Evolutionary conservation across 768 basidiomycete genomes (phyloP).

Genomic region (Auriscalpium microsporum): DNA sequence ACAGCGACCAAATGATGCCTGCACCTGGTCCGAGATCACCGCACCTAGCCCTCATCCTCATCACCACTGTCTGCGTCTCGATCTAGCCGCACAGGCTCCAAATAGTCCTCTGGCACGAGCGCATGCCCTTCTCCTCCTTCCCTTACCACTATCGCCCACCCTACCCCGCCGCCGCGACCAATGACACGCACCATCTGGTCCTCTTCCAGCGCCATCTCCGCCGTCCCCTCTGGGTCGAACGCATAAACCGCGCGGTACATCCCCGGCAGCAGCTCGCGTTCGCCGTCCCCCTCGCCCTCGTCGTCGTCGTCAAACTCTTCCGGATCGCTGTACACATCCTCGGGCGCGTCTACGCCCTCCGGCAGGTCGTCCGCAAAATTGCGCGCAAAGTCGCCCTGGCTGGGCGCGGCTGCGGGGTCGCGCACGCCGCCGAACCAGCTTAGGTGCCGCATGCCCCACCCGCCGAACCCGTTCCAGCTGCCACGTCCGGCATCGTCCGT

Average conservation of each 20-base stretch:
- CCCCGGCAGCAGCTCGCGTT: conserved; percentile 46
- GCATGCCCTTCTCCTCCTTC: conserved; percentile 44
- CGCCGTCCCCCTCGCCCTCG: conserved; percentile 19
- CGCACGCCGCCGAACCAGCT: conserved; percentile 29
- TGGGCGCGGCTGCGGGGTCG: conserved; percentile 23
- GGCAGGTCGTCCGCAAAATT: conserved; percentile 33
- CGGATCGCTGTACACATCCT: conserved; percentile 15
- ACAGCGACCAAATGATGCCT: background rate
- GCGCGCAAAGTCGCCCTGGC: conserved; percentile 35
- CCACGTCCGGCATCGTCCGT: background rate
- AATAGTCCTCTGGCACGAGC: conserved; percentile 72
- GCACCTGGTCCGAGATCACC: background rate
- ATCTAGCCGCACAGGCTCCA: conserved; percentile 45
- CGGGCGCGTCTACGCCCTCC: conserved; percentile 17
- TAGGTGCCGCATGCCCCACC: conserved; percentile 36
- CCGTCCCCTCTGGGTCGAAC: conserved; percentile 72
- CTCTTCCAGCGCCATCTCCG: conserved; percentile 75
- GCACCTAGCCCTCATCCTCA: conserved; percentile 4
- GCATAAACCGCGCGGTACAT: conserved; percentile 70
- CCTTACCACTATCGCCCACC: conserved; percentile 67
- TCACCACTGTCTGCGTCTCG: conserved; percentile 7
- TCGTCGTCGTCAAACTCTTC: conserved; percentile 20
- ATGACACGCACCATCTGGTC: conserved; percentile 69
- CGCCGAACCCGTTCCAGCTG: conserved; percentile 24
- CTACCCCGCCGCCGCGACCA: conserved; percentile 69